phyloP scores from a whole-genome alignment of 768 basidiomycete species.

The Paxillus ammoniavirescens region DNA sequence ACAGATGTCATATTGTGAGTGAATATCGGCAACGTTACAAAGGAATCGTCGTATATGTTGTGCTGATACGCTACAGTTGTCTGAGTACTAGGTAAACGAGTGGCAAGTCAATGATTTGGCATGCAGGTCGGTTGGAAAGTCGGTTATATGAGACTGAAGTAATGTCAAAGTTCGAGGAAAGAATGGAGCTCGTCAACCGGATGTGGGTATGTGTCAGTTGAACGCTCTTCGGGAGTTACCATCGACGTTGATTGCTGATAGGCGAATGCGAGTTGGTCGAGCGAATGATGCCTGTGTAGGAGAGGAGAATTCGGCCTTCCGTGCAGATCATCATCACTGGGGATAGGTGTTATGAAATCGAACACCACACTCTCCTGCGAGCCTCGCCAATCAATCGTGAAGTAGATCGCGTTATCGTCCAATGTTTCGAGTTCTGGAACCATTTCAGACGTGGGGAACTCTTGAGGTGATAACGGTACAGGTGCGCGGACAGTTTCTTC shows the following conservation, averaged over 20 bases:
- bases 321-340: conserved; percentile 4
- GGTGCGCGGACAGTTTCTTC: neutral
- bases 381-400: conserved; percentile 22
- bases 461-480: neutral
- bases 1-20: conserved; percentile 4
- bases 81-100: neutral
- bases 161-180: conserved; percentile 14
- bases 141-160: neutral
- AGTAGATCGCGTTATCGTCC: conserved; percentile 27
- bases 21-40: conserved; percentile 4
- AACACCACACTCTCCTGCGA: conserved; percentile 23
- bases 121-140: neutral
- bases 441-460: neutral
- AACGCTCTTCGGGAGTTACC: neutral
- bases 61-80: conserved; percentile 3
- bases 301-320: conserved; percentile 24
- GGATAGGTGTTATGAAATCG: conserved; percentile 25
- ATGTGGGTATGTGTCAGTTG: conserved; percentile 1
- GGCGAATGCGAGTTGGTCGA: conserved; percentile 13
- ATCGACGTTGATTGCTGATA: neutral
- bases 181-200: conserved; percentile 25
- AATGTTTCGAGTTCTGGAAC: conserved; percentile 6
- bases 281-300: conserved; percentile 19
- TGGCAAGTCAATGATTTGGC: neutral
- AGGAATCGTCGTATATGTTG: neutral